Evolutionary conservation across 176 grass and related monocot species (phyloP).

Genomic region (Coix lacrymajobi): DNA sequence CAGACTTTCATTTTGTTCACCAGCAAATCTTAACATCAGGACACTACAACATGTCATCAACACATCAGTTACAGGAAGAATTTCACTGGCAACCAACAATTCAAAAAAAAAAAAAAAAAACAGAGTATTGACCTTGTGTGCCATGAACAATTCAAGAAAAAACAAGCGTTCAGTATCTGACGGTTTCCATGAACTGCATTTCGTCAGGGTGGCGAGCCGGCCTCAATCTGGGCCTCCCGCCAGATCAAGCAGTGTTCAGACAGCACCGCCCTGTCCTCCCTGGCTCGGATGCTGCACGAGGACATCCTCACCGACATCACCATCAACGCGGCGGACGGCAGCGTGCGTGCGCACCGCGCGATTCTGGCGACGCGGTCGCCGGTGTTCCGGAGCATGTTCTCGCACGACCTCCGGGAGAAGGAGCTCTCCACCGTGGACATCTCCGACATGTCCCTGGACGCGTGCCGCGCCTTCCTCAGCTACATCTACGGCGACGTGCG

Average conservation of each 20-base stretch:
- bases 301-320: conserved; percentile 85
- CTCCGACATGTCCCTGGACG: conserved; percentile 73
- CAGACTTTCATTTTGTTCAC: neutral
- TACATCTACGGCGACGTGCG: conserved; percentile 77
- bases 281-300: conserved; percentile 66
- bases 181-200: neutral
- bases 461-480: conserved; percentile 79
- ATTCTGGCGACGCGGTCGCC: conserved; percentile 67
- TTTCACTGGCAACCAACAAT: neutral
- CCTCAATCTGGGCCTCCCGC: conserved; percentile 68
- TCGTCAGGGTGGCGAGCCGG: conserved; percentile 73
- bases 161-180: neutral
- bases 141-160: neutral
- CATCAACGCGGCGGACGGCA: conserved; percentile 66
- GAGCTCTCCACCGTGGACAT: conserved; percentile 76
- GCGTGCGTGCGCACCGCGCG: conserved; percentile 75
- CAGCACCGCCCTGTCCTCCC: conserved; percentile 37
- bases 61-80: neutral
- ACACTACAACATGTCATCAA: neutral
- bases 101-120: neutral
- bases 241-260: conserved; percentile 55
- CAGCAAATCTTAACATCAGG: neutral
- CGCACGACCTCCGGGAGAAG: conserved; percentile 85
- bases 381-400: conserved; percentile 93
- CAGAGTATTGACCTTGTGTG: no score